Percentiles rank a stretch among this genome's conserved stretches.
These are phyloP conservation scores for Emmonsiellopsis sp. DNA, from an alignment of 2,329 filamentous ascomycete species.

Conservation along the genomic window DNA sequence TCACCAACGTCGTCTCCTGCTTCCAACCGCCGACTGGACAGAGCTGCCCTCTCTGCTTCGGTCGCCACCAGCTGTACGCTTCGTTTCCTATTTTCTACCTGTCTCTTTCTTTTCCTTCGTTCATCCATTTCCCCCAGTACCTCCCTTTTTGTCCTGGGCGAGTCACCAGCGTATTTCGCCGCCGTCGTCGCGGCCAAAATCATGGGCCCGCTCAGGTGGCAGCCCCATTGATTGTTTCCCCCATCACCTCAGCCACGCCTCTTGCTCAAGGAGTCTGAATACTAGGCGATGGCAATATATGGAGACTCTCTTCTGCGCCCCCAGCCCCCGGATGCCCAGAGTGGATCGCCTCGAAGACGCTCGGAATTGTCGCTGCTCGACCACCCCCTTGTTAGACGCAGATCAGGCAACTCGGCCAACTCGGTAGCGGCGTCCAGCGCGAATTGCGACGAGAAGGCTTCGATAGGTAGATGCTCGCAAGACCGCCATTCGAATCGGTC, in stretches of 20 bases:
- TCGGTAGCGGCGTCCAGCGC: conserved; percentile 9
- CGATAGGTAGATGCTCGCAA: background rate
- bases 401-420: conserved; percentile 7
- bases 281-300: conserved; percentile 4
- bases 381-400: conserved; percentile 7
- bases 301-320: background rate
- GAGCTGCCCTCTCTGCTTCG: no score
- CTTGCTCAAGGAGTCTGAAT: background rate
- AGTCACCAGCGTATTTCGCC: conserved; percentile 6
- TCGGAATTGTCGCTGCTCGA: conserved; percentile 9
- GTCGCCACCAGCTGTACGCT: no score
- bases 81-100: background rate
- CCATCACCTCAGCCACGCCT: background rate
- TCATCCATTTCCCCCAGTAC: background rate
- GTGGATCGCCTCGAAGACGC: conserved; percentile 5
- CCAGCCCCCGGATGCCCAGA: conserved; percentile 2
- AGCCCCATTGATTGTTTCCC: background rate
- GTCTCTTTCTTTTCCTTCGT: background rate
- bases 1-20: no score
- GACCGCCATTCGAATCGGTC: background rate
- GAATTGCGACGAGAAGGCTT: conserved; percentile 7
- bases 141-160: no score
- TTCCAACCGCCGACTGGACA: no score
- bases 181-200: background rate
- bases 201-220: background rate